Conservation (phyloP, 192 early-diverging fungal species). For the Geosiphon pyriformis region DNA sequence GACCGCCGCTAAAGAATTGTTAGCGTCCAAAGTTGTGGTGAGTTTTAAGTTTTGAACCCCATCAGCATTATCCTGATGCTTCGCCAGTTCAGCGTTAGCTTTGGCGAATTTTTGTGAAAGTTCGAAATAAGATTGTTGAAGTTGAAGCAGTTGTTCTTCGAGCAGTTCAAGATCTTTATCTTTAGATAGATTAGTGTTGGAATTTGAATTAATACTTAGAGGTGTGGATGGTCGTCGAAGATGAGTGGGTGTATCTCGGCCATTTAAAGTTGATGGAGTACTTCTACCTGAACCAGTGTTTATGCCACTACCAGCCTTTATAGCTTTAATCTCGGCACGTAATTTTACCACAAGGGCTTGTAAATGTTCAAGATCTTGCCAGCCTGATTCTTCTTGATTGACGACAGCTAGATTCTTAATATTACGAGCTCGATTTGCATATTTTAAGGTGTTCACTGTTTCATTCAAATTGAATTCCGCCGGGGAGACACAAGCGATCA, state of each 20-base stretch:
- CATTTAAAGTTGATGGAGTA: constrained; percentile 34
- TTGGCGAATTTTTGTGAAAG: constrained; percentile 50
- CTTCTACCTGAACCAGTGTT: constrained; percentile 18
- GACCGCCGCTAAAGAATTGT: neutral
- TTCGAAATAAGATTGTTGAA: constrained; percentile 50
- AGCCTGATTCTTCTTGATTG: constrained; percentile 65
- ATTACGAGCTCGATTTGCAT: constrained; percentile 92
- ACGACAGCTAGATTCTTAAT: constrained; percentile 88
- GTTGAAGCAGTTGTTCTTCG: constrained; percentile 44
- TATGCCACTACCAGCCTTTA: constrained; percentile 27
- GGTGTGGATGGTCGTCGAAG: neutral
- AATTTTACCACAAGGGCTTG: constrained; percentile 59
- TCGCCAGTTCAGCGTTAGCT: constrained; percentile 43
- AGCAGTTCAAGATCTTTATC: constrained; percentile 32
- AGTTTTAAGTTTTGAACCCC: neutral
- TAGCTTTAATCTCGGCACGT: constrained; percentile 45
- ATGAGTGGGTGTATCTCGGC: constrained; percentile 26
- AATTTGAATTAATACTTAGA: constrained; percentile 1
- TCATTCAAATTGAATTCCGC: constrained; percentile 82
- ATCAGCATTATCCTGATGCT: constrained; percentile 37
- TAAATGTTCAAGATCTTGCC: constrained; percentile 62
- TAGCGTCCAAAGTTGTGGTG: too few relatives aligned
- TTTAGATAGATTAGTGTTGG: constrained; percentile 23
- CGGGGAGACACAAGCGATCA: constrained; percentile 92
- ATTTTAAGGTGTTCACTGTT: constrained; percentile 93